Conservation (phyloP, 768 basidiomycete species). For the Termitomyces titanicus region DNA sequence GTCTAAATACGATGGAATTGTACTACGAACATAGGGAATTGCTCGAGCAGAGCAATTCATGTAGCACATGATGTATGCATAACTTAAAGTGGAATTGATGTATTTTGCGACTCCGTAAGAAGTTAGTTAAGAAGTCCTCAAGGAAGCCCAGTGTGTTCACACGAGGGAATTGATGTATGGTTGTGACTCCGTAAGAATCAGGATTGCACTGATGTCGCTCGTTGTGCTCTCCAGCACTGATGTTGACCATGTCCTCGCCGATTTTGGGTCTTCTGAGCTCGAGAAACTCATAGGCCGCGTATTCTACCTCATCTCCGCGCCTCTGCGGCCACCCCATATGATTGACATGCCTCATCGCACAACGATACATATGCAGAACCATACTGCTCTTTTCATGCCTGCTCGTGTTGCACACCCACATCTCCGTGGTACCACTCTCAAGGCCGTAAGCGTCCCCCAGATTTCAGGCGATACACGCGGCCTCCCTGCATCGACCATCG, state of each 20-base stretch:
- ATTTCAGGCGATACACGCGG: conserved; percentile 42
- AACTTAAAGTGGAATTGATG: too few species aligned
- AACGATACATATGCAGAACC: conserved; percentile 44
- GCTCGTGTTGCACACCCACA: conserved; percentile 41
- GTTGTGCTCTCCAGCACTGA: conserved; percentile 61
- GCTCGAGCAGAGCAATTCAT: too few species aligned
- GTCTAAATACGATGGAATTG: too few species aligned
- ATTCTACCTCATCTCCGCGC: conserved; percentile 46
- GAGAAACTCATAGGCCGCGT: conserved; percentile 55
- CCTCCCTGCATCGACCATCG: conserved; percentile 57
- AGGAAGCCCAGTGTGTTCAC: too few species aligned
- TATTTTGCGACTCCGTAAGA: too few species aligned
- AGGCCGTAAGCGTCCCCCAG: conserved; percentile 77
- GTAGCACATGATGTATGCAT: too few species aligned
- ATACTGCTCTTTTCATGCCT: conserved; percentile 83
- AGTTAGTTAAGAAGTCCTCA: too few species aligned
- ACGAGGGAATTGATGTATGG: too few species aligned
- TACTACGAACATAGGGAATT: too few species aligned
- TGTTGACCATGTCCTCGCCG: conserved; percentile 45
- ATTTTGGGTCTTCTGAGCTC: conserved; percentile 42
- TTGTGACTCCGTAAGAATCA: too few species aligned
- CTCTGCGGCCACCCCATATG: conserved; percentile 8
- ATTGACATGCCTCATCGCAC: conserved; percentile 57
- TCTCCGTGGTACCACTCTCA: conserved; percentile 56
- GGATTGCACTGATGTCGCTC: too few species aligned